Base-by-base conservation (phyloP, 805 yeast species). In the Cyberlindnera suaveolens region DNA sequence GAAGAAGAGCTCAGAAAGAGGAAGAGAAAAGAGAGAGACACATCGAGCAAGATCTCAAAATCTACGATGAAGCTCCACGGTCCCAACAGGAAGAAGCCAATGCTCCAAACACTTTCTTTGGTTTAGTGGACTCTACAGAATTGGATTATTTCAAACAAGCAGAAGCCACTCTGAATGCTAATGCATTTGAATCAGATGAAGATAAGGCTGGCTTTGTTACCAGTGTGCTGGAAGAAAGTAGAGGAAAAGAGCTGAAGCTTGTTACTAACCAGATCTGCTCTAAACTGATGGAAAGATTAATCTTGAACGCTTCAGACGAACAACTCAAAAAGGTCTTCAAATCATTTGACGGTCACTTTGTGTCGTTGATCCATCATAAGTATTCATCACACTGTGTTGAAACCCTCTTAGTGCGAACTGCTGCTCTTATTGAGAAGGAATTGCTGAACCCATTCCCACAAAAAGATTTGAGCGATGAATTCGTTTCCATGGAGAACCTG, bases 241-340 rank as follows among this genome's bases (percentile, higher is more conserved):
- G 74, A 38, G 96, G 96, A 3, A 89, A 90, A 55, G 98, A 91
- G 63, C 68, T 93, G 52, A 91, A 93, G 63, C 71, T 91, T 34
- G 96, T 85, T 4, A 91, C 96, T 3, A 90, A 91, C 58, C 97
- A 90, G 58, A 88, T 91, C 44, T 89, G 97, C 62, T 91, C 98
- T 19, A 91, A 91, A 61, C 71, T 93, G 45, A 73, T 93, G 70
- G 99, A 91, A 64, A 72, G 99, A 58, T 67, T 91, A 47, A 75
- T 91, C n/a, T 64, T 85, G 34, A 66, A 70, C 16, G 82, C 90
- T 14, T 70, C 74, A 23, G 82, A 79, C 47, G 67, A 64, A 11
- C 95, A 88, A 60, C 63, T 88, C 46, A 80, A 80, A 53, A 67
- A 70, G 29, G 58, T 90, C 1, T 85, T 82, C 62, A 73, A 71